Evolutionary conservation across 1,284 basidiomycete genomes (phyloP), one percentile per base, ranked within the genome.

Genomic region (Trichosporon sp.): DNA sequence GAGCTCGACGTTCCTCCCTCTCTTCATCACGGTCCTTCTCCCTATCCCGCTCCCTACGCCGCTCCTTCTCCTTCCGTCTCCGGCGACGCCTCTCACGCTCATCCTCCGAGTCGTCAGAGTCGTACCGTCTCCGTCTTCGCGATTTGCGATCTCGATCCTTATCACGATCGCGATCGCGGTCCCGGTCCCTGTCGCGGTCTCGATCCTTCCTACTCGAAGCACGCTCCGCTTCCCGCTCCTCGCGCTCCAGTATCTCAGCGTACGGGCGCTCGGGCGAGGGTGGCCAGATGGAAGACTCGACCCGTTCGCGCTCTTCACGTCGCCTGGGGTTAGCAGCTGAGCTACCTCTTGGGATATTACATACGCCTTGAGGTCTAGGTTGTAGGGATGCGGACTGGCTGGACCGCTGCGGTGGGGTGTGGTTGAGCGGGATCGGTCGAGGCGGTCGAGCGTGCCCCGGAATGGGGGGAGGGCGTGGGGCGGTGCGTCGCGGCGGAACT

Each of bases 221-320:
- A n/a, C 16, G 36, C 9, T 19, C 7, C 40, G 40, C 19, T 44
- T 16, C 34, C 5, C 61, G 61, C 16, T 54, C 14, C 2, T 54
- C 14, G 9, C 46, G 46, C 25, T 57, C 60, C 59, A 34, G 52
- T 14, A 52, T 31, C 21, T 65, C 64, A 40, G 69, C 64, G 63
- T 70, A 74, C 1, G 78, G 71, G 29, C 66, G 85, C 70, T 89
- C 88, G 0, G 93, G 93, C 3, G 92, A 95, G 1, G 86, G 80
- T 0, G 93, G 93, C 93, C 93, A 96, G 58, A 94, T 84, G 68
- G 85, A 85, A 2, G 89, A 76, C 5, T 84, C 84, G 11, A 82
- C 87, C 2, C 75, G 82, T 67, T 89, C 88, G 60, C 93, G 83
- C 75, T 92, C 87, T 63, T 83, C 76, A 59, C 91, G 84, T 25